Evolutionary conservation across 2,329 filamentous ascomycete genomes (phyloP).

Genomic region (Ascochyta clinopodiicola): DNA sequence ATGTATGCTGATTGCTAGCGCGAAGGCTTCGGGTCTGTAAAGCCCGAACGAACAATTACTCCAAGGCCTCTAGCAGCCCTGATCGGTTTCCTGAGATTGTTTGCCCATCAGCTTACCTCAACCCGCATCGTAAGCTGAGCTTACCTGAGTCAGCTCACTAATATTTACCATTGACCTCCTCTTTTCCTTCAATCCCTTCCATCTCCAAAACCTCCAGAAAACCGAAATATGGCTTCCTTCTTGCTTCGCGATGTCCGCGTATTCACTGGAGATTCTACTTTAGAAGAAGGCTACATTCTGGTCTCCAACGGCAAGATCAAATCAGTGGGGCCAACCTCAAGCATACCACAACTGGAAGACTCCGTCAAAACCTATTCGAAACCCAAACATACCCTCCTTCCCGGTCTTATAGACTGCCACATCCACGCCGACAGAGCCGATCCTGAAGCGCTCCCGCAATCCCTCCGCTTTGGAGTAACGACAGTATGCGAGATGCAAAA

Average conservation of each 20-base stretch:
- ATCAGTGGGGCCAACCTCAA: conserved; percentile 31
- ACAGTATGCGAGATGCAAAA: conserved; percentile 60
- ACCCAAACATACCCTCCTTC: conserved; percentile 56
- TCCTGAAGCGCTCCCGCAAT: conserved; percentile 51
- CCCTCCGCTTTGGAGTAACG: conserved; percentile 58
- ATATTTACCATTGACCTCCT: too few relatives aligned
- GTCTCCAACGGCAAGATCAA: conserved; percentile 53
- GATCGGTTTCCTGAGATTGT: neutral
- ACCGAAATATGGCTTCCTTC: conserved; percentile 43
- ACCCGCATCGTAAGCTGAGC: neutral
- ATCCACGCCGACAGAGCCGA: conserved; percentile 55
- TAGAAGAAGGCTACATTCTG: conserved; percentile 51
- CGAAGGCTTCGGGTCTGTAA: neutral
- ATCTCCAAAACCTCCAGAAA: neutral
- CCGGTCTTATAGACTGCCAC: conserved; percentile 60
- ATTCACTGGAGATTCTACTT: conserved; percentile 55
- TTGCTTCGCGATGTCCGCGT: conserved; percentile 54
- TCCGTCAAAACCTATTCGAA: conserved; percentile 47
- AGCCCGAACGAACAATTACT: neutral
- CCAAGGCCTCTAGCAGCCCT: too few relatives aligned
- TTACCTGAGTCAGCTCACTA: too few relatives aligned
- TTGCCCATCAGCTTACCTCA: neutral
- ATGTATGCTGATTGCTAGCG: neutral
- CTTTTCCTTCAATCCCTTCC: neutral
- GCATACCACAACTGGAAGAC: conserved; percentile 16